Base-by-base conservation (phyloP, 139 green algal species). In the Coccomyxa sp. region DNA sequence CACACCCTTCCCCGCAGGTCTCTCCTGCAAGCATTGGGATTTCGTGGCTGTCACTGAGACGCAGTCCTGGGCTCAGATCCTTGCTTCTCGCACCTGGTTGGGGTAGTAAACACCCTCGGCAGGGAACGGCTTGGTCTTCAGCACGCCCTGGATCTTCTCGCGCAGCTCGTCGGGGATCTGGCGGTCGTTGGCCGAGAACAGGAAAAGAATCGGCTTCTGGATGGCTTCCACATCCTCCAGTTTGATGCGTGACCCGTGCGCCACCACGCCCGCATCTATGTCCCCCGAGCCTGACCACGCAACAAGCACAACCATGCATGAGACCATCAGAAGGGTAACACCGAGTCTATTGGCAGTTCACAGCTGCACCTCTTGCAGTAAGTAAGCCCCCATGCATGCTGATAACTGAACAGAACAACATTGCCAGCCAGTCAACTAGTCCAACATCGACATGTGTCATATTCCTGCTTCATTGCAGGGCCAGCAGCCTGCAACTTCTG, bases 171-270 rank as follows among this genome's bases (percentile, higher is more conserved):
- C 57, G 3, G 51, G 51, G 21, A 82, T 71, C 78, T 74, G 51
- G 0, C 17, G 25, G 78, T 82, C 78, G 25, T 82, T 82, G 51
- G 58, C 78, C 13, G 51, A 45, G 78, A 11, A 82, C 78, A 58
- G 78, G 57, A 82, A 82, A 3, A 68, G 57, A 12, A 82, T 57
- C 13, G 78, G 78, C 51, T 71, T 31, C 57, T 68, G 18, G n/a
- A 82, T 82, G 57, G 57, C 23, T 25, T 82, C 57, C 15, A 82
- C 25, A 18, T 58, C 51, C n/a, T 82, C 51, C 13, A 74, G 25
- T 1, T 31, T 82, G 51, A 80, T 25, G 3, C 63, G 31, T 0
- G 31, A 63, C 14, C 76, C 76, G 10, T 80, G 76, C 9, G 30
- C 17, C 15, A 80, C 30, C 16, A 80, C 76, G 28, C 31, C 76